These are phyloP conservation scores for Agaricus sinodeliciosus DNA, from an alignment of 768 basidiomycete species.

Conservation along the genomic window DNA sequence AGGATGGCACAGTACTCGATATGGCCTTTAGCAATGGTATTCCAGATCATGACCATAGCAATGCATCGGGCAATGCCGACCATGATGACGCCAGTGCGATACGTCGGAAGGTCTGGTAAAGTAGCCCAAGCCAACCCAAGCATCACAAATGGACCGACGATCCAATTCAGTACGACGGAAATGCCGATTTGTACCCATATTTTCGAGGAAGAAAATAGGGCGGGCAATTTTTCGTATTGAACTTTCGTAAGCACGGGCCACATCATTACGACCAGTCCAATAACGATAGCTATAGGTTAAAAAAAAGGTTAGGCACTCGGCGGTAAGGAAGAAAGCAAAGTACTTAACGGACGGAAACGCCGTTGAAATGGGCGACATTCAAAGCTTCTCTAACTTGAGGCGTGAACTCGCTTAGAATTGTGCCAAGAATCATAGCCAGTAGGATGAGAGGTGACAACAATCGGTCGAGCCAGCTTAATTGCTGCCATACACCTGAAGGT, in stretches of 20 bases:
- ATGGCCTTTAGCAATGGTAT: conserved; percentile 38
- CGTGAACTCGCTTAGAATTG: conserved; percentile 55
- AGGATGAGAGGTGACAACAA: conserved; percentile 2
- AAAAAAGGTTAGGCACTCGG: background rate
- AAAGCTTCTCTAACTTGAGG: conserved; percentile 55
- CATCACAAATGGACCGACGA: conserved; percentile 77
- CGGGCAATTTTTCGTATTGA: conserved; percentile 65
- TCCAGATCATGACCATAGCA: conserved; percentile 82
- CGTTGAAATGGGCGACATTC: conserved; percentile 52
- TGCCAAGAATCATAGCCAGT: conserved; percentile 3
- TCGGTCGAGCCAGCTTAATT: conserved; percentile 4
- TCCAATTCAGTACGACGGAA: conserved; percentile 72
- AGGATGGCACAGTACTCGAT: conserved; percentile 19
- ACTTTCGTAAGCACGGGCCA: conserved; percentile 77
- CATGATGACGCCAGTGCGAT: conserved; percentile 76
- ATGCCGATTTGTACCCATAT: conserved; percentile 67
- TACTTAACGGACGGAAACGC: conserved; percentile 72
- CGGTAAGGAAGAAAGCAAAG: background rate
- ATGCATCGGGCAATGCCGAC: conserved; percentile 73
- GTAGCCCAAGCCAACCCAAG: conserved; percentile 83
- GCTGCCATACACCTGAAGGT: conserved; percentile 1
- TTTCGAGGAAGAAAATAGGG: conserved; percentile 40
- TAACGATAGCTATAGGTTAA: conserved; percentile 53
- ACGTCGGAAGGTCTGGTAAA: conserved; percentile 62
- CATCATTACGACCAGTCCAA: conserved; percentile 85